Percentiles rank a stretch among this genome's conserved stretches.
phyloP scores from a whole-genome alignment of 441 rosid genomes.

The Pelargonium australe region DNA sequence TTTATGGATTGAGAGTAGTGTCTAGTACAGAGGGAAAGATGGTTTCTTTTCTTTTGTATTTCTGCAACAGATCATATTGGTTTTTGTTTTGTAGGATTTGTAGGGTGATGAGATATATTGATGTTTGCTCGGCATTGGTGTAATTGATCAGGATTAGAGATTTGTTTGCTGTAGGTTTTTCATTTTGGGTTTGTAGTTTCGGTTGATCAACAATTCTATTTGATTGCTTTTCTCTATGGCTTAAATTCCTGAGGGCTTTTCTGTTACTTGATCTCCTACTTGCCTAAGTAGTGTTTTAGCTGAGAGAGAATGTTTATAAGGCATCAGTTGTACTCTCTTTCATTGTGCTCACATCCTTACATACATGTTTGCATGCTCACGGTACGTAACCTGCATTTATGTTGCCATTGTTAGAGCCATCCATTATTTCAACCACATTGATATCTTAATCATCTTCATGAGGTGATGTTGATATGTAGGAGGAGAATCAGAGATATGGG shows the following conservation, averaged over 20 bases:
- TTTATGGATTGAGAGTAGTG: neutral
- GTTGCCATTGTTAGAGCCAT: conserved; percentile 1
- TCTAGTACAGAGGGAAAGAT: neutral
- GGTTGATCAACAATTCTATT: neutral
- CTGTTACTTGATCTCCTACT: neutral
- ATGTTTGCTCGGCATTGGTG: neutral
- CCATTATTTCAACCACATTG: neutral
- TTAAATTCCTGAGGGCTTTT: neutral
- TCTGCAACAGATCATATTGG: neutral
- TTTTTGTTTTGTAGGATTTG: neutral
- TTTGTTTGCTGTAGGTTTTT: neutral
- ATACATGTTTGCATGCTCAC: neutral
- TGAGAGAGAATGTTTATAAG: neutral
- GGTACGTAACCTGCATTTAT: neutral
- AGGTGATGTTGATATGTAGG: neutral
- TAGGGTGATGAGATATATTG: neutral
- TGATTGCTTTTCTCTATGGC: neutral
- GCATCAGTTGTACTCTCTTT: neutral
- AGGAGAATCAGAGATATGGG: neutral
- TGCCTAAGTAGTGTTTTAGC: neutral
- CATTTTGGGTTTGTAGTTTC: neutral
- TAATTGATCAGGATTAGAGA: neutral
- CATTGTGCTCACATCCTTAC: neutral
- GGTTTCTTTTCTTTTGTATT: neutral
- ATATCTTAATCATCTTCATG: neutral